These are phyloP conservation scores for Solanum hybrid DNA, from an alignment of 305 asterid species.

Conservation along the genomic window DNA sequence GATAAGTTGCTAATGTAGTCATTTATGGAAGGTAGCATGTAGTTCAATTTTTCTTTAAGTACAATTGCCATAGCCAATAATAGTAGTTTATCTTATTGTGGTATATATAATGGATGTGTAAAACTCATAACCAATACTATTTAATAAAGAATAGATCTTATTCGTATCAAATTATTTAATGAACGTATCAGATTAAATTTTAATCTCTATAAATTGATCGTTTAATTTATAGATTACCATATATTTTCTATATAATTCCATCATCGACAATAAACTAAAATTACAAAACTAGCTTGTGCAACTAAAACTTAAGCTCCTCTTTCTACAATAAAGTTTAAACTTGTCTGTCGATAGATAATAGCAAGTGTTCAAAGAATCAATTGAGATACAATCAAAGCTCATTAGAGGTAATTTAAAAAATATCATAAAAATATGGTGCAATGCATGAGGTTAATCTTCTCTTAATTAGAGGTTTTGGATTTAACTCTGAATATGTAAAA, in stretches of 20 bases:
- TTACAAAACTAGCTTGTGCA: background rate
- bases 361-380: background rate
- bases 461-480: too few relatives aligned
- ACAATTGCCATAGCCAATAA: background rate
- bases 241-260: background rate
- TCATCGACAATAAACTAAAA: background rate
- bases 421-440: too few relatives aligned
- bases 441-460: background rate
- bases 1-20: background rate
- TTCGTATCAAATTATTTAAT: background rate
- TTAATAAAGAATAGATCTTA: background rate
- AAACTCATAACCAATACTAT: background rate
- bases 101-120: background rate
- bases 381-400: background rate
- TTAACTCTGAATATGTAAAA: too few relatives aligned
- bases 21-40: background rate
- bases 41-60: too few relatives aligned
- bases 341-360: background rate
- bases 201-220: too few relatives aligned
- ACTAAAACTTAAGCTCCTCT: background rate
- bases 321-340: background rate
- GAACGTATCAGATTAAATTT: background rate
- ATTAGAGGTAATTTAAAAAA: background rate
- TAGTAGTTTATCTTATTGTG: background rate
- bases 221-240: too few relatives aligned